Evolutionary conservation across 2,329 filamentous ascomycete genomes (phyloP), one percentile per base, ranked within the genome.

Genomic region (Exophiala phaeomuriformis): DNA sequence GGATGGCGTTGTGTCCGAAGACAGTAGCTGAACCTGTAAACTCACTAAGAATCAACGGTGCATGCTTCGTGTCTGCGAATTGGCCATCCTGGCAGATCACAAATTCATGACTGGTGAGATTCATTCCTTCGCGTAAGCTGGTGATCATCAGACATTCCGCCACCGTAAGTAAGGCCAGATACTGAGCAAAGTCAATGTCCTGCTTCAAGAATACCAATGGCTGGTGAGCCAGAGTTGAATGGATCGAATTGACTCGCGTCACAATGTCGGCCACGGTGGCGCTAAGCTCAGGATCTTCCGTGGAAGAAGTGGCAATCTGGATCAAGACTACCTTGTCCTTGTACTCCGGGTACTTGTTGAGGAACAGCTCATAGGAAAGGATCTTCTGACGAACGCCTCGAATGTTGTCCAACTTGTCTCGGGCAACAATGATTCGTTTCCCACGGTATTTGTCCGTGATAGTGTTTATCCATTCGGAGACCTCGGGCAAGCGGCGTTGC

Each of bases 101-200:
- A 65, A 90, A 97, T 68, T 97, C 91, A 67, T 97, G 93, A 4
- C 87, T 90, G 0, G 91, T 96, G 52, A 97, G 72, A 67, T 96
- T 97, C 93, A 97, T 97, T 58, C 91, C 91, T 68, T 97, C 91
- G 49, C 93, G 88, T 63, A 97, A 83, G 66, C 89, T 94, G 1
- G 91, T 94, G 65, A 97, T 93, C 81, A 96, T 93, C 47, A 97
- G 75, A 2, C 86, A 87, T 71, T 97, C 90, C 1, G 91, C 93
- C 49, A 94, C 85, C 2, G 88, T 89, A 44, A 96, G 78, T 5
- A 97, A 76, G 1, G 90, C 91, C n/a, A 97, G 79, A 64, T 96
- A 97, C 66, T 96, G 90, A 0, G 87, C 77, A 66, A 95, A 95
- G 53, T 88, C 85, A 55, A 97, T 93, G 64, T 97, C 91, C 69